A percentile compares a stretch with the other conserved stretches of the same genome.
Evolutionary conservation across 192 early-diverging fungal species (phyloP).

Genomic region (Diversispora epigaea): DNA sequence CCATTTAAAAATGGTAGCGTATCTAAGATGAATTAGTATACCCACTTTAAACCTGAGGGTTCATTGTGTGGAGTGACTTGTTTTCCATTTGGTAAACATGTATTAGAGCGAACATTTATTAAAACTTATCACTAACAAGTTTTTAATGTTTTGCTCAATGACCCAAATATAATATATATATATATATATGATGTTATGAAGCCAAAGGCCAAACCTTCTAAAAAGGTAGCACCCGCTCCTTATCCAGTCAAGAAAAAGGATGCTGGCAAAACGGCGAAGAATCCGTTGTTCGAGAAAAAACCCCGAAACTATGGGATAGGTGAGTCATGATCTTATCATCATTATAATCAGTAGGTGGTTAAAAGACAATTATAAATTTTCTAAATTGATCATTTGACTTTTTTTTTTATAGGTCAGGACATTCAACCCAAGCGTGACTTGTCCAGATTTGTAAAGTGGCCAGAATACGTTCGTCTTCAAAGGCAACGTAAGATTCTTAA

Average conservation of each 20-base stretch:
- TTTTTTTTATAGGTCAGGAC: slow-evolving; percentile 69
- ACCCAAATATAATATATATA: neutral
- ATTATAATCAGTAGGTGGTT: too few species aligned
- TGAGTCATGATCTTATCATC: slow-evolving; percentile 40
- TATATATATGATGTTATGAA: neutral
- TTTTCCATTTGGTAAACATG: too few species aligned
- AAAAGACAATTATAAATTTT: neutral
- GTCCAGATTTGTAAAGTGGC: slow-evolving; percentile 98
- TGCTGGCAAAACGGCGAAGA: slow-evolving; percentile 64
- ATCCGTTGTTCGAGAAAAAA: slow-evolving; percentile 94
- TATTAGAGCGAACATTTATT: slow-evolving; percentile 12
- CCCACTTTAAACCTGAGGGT: neutral
- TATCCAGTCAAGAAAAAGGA: slow-evolving; percentile 71
- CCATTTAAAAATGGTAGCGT: neutral
- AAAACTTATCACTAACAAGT: slow-evolving; percentile 11
- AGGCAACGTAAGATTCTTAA: slow-evolving; percentile 96
- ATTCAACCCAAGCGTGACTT: slow-evolving; percentile 96
- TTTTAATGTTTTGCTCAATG: slow-evolving; percentile 22
- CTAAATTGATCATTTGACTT: neutral
- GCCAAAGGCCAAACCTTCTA: slow-evolving; percentile 50
- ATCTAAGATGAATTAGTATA: neutral
- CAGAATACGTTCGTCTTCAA: slow-evolving; percentile 98
- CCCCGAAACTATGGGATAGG: slow-evolving; percentile 95
- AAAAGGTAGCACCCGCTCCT: slow-evolving; percentile 94
- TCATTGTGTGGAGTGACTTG: neutral